Conservation (phyloP, 257 asterid species). For the Schizonepeta tenuifolia region DNA sequence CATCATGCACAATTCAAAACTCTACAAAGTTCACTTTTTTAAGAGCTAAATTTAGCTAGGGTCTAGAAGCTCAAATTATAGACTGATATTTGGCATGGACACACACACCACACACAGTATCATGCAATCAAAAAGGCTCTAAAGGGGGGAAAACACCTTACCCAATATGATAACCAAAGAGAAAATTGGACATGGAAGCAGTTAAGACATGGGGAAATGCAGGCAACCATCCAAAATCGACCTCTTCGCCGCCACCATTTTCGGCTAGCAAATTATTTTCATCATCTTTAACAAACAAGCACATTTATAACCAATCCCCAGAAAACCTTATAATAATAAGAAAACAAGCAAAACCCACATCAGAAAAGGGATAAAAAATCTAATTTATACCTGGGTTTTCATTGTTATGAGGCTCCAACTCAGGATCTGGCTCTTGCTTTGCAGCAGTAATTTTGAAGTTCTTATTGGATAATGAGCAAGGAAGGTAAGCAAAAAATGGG, state of each 20-base stretch:
- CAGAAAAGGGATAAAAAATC: not conserved
- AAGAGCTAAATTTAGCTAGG: not conserved
- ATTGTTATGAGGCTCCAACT: constrained; percentile 36
- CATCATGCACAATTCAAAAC: not conserved
- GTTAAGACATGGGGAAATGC: constrained; percentile 69
- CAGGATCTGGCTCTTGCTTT: constrained; percentile 36
- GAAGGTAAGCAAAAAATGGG: constrained; percentile 35
- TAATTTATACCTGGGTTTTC: constrained; percentile 27
- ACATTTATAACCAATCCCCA: constrained; percentile 2
- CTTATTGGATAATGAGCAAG: constrained; percentile 43
- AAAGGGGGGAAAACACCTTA: constrained; percentile 24
- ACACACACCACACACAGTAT: constrained; percentile 1
- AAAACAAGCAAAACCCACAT: constrained; percentile 21
- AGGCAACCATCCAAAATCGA: constrained; percentile 73
- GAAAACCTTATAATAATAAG: not conserved
- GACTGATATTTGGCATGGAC: no score
- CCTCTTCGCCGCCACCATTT: constrained; percentile 42
- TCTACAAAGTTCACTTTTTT: not conserved
- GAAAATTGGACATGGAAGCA: constrained; percentile 91
- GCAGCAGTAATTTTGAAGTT: constrained; percentile 36
- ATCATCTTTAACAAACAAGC: constrained; percentile 41
- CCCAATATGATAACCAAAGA: constrained; percentile 94
- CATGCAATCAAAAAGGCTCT: constrained; percentile 16
- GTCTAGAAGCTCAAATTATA: not conserved
- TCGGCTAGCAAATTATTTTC: constrained; percentile 40